These are phyloP conservation scores for Leccinum olivaceopallidum DNA, from an alignment of 768 basidiomycete genomes.

Conservation along the genomic window DNA sequence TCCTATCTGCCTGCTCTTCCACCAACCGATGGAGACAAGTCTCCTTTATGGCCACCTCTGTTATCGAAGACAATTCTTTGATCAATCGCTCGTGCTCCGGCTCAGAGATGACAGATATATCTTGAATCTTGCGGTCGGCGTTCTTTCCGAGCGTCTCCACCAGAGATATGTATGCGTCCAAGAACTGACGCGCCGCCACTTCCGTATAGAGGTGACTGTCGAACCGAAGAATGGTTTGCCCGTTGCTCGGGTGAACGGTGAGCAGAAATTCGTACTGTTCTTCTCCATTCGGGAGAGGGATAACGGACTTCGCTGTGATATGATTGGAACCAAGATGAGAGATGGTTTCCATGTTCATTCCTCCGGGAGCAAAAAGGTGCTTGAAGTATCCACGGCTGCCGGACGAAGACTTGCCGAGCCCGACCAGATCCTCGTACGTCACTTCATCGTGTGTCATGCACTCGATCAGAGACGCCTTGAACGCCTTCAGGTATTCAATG, in stretches of 20 bases:
- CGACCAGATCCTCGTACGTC: slow-evolving; percentile 33
- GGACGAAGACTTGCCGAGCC: slow-evolving; percentile 25
- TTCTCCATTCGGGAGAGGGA: slow-evolving; percentile 30
- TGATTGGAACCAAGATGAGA: slow-evolving; percentile 18
- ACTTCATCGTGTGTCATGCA: slow-evolving; percentile 30
- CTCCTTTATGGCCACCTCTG: slow-evolving; percentile 16
- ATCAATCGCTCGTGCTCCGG: slow-evolving; percentile 20
- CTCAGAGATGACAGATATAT: slow-evolving; percentile 18
- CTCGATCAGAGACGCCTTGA: slow-evolving; percentile 25
- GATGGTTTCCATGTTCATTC: slow-evolving; percentile 29
- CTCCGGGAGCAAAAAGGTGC: slow-evolving; percentile 31
- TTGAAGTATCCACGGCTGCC: slow-evolving; percentile 32
- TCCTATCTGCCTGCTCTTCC: slow-evolving; percentile 20
- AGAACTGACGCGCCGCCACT: slow-evolving; percentile 29
- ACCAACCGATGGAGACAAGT: slow-evolving; percentile 20
- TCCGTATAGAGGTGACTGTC: slow-evolving; percentile 32
- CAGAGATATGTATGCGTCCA: slow-evolving; percentile 31
- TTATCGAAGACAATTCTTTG: slow-evolving; percentile 27
- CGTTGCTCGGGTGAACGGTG: slow-evolving; percentile 27
- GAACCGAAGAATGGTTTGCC: slow-evolving; percentile 29
- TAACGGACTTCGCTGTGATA: slow-evolving; percentile 17
- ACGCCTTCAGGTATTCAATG: slow-evolving; percentile 23
- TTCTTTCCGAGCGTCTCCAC: slow-evolving; percentile 24
- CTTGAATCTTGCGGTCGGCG: slow-evolving; percentile 17
- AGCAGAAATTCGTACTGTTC: slow-evolving; percentile 27